Conservation (phyloP, 495 filamentous ascomycete species). For the Neurospora hispaniola region DNA sequence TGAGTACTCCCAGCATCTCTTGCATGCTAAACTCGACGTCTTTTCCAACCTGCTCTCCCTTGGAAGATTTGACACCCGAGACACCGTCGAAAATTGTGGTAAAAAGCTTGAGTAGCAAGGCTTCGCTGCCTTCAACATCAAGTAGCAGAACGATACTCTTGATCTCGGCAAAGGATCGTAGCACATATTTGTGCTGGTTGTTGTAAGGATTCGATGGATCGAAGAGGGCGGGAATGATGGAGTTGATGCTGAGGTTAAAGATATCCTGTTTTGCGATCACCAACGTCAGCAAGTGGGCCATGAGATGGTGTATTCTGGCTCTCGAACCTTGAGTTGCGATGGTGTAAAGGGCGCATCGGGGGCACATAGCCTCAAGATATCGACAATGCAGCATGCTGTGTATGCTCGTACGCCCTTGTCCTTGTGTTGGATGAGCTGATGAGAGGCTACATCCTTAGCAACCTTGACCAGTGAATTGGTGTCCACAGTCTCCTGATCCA, state of each 20-base stretch:
- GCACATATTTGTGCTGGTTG: slow-evolving; percentile 78
- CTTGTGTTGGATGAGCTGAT: slow-evolving; percentile 76
- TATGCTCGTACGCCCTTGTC: slow-evolving; percentile 87
- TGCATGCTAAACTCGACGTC: slow-evolving; percentile 92
- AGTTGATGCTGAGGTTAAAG: slow-evolving; percentile 77
- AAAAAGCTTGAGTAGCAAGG: slow-evolving; percentile 70
- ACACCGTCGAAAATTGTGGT: slow-evolving; percentile 85
- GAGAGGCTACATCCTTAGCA: slow-evolving; percentile 78
- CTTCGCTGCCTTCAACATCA: slow-evolving; percentile 73
- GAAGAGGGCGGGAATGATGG: slow-evolving; percentile 72
- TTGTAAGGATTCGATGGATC: slow-evolving; percentile 89
- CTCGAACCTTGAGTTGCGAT: slow-evolving; percentile 73
- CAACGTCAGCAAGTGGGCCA: slow-evolving; percentile 4
- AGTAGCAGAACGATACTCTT: slow-evolving; percentile 91
- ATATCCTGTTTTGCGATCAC: slow-evolving; percentile 54
- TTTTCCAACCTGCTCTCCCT: slow-evolving; percentile 72
- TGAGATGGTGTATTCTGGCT: neutral
- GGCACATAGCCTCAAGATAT: slow-evolving; percentile 87
- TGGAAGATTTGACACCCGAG: slow-evolving; percentile 61
- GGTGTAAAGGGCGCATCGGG: slow-evolving; percentile 91
- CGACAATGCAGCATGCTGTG: slow-evolving; percentile 80
- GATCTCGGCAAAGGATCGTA: slow-evolving; percentile 79
- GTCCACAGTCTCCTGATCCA: slow-evolving; percentile 82
- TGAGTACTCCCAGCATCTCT: slow-evolving; percentile 65
- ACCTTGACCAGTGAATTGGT: slow-evolving; percentile 70